A percentile compares a stretch with the other conserved stretches of the same genome.
Evolutionary conservation across 371 early-diverging fungal genomes (phyloP).

Genomic region (Mucor sp.): DNA sequence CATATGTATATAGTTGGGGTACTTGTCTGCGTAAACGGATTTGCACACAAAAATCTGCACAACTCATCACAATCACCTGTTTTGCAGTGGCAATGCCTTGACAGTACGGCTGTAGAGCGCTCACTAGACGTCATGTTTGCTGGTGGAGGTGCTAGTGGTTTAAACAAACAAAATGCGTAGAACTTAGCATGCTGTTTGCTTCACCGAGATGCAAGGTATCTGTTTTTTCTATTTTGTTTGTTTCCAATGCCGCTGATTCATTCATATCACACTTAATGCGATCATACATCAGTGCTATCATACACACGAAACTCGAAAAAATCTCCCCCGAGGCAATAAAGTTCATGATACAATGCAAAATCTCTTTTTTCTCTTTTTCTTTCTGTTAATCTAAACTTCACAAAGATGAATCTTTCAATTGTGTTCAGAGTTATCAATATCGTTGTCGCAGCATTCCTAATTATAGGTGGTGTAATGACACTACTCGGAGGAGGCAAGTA

Average conservation of each 20-base stretch:
- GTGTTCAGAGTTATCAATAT: slow-evolving; percentile 39
- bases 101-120: background rate
- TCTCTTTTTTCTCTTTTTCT: slow-evolving; percentile 1
- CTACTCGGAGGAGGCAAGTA: slow-evolving; percentile 29
- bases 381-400: background rate
- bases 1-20: background rate
- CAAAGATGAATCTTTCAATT: slow-evolving; percentile 16
- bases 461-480: slow-evolving; percentile 42
- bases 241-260: background rate
- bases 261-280: background rate
- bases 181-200: background rate
- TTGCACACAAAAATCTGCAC: too few relatives aligned
- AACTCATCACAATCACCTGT: background rate
- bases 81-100: background rate
- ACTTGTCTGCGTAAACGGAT: background rate
- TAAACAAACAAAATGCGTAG: background rate
- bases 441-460: slow-evolving; percentile 40
- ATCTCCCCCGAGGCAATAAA: slow-evolving; percentile 2
- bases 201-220: background rate
- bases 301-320: background rate
- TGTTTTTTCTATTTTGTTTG: background rate
- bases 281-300: background rate
- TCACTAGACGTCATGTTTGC: background rate
- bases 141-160: background rate
- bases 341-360: background rate